Conservation (phyloP, 495 filamentous ascomycete genomes). For the Neurospora sp. region DNA sequence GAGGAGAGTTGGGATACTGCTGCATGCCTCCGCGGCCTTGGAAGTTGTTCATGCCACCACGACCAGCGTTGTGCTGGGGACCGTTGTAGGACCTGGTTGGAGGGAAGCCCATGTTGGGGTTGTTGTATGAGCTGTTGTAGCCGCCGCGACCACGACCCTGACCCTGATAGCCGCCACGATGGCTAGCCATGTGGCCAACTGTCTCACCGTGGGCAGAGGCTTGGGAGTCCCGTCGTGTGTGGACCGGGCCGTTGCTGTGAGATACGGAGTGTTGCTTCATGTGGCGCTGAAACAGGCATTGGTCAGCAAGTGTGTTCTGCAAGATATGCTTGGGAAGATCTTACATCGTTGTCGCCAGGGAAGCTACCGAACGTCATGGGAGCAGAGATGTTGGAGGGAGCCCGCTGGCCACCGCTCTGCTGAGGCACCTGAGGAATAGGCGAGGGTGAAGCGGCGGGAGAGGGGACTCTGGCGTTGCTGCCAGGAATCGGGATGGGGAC, state of each 20-base stretch:
- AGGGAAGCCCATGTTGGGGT: constrained; percentile 58
- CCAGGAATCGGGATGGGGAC: constrained; percentile 56
- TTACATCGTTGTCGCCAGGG: constrained; percentile 63
- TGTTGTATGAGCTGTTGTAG: constrained; percentile 47
- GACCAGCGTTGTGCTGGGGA: constrained; percentile 41
- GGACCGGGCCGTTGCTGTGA: constrained; percentile 53
- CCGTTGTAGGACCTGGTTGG: constrained; percentile 47
- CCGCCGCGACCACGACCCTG: constrained; percentile 50
- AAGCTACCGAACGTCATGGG: constrained; percentile 75
- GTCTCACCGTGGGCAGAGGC: constrained; percentile 71
- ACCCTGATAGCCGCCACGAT: constrained; percentile 31
- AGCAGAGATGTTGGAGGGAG: constrained; percentile 56
- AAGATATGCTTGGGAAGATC: constrained; percentile 19
- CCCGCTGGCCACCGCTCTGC: constrained; percentile 75
- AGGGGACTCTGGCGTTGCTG: constrained; percentile 55
- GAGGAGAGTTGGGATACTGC: constrained; percentile 56
- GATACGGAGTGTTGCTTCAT: constrained; percentile 38
- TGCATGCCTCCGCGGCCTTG: constrained; percentile 48
- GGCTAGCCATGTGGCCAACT: constrained; percentile 46
- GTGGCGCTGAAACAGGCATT: constrained; percentile 37
- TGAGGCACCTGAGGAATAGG: constrained; percentile 78
- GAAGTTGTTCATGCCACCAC: constrained; percentile 57
- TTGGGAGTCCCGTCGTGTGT: constrained; percentile 73
- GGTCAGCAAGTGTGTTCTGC: constrained; percentile 18
- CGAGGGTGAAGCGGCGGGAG: constrained; percentile 69